Evolutionary conservation across 2,329 filamentous ascomycete species (phyloP).

Genomic region (Sphaceloma murrayae): DNA sequence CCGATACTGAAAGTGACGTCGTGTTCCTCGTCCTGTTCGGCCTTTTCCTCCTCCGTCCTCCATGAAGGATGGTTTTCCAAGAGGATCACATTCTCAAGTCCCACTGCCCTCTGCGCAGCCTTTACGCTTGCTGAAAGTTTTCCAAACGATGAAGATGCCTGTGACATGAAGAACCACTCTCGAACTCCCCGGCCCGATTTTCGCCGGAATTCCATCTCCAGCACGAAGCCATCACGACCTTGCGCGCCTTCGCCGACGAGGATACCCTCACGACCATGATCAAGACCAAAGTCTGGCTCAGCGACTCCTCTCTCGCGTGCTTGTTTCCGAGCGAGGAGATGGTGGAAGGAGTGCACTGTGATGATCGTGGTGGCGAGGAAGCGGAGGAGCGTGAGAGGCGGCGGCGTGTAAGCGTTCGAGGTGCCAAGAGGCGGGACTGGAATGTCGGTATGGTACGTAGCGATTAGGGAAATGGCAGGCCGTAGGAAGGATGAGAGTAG

Average conservation of each 20-base stretch:
- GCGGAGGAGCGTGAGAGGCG: slow-evolving; percentile 60
- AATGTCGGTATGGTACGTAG: slow-evolving; percentile 74
- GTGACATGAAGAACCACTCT: slow-evolving; percentile 55
- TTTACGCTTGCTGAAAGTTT: neutral
- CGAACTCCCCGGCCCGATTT: slow-evolving; percentile 69
- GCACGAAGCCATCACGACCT: slow-evolving; percentile 52
- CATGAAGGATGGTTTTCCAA: slow-evolving; percentile 71
- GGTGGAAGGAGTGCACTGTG: slow-evolving; percentile 59
- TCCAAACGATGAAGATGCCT: neutral
- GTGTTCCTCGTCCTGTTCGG: slow-evolving; percentile 40
- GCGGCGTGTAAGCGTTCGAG: slow-evolving; percentile 48
- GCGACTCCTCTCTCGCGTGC: slow-evolving; percentile 65
- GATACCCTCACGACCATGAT: slow-evolving; percentile 68
- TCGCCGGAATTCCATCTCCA: slow-evolving; percentile 78
- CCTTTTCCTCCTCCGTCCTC: slow-evolving; percentile 35
- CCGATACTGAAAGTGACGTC: slow-evolving; percentile 74
- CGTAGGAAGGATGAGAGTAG: slow-evolving; percentile 63
- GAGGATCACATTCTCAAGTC: slow-evolving; percentile 42
- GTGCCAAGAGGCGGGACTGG: slow-evolving; percentile 40
- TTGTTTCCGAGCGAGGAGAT: slow-evolving; percentile 64
- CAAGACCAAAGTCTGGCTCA: slow-evolving; percentile 69
- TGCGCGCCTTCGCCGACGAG: slow-evolving; percentile 55
- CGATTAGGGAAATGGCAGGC: slow-evolving; percentile 61
- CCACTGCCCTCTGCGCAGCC: slow-evolving; percentile 11
- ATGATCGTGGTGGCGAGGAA: slow-evolving; percentile 88